Conservation (phyloP, 2,329 filamentous ascomycete species). For the Ophiocordyceps camponoti-leonardi region DNA sequence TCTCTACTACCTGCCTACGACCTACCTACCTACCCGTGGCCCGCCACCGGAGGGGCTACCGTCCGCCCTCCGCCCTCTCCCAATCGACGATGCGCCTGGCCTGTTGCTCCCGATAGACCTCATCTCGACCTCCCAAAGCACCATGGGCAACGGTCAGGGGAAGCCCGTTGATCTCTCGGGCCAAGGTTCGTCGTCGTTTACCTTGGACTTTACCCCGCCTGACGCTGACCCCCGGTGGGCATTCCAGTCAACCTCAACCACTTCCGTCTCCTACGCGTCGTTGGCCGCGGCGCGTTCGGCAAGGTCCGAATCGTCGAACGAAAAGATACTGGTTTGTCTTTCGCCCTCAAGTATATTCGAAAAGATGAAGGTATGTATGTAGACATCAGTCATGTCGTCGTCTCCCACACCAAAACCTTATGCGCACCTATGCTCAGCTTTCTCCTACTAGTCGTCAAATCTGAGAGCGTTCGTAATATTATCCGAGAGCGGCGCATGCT, state of each 20-base stretch:
- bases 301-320: constrained; percentile 98
- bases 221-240: not conserved
- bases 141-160: constrained; percentile 94
- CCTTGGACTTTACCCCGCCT: not conserved
- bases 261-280: constrained; percentile 85
- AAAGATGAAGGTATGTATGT: constrained; percentile 80
- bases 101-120: constrained; percentile 8
- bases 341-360: constrained; percentile 93
- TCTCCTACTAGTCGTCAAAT: constrained; percentile 61
- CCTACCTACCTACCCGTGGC: too few relatives aligned
- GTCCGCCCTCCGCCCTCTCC: not conserved
- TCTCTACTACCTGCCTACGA: too few relatives aligned
- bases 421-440: not conserved
- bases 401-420: not conserved
- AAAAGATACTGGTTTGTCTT: constrained; percentile 85
- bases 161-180: constrained; percentile 86
- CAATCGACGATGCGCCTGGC: constrained; percentile 9
- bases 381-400: not conserved
- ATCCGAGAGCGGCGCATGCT: constrained; percentile 95
- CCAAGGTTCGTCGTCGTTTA: constrained; percentile 45
- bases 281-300: constrained; percentile 94
- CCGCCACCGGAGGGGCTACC: not conserved
- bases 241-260: constrained; percentile 81
- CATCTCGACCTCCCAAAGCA: constrained; percentile 20
- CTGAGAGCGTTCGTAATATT: constrained; percentile 95